Percentiles rank a stretch among this genome's conserved stretches.
Conservation (phyloP, 139 green algal genomes). For the Picocystis salinarum region DNA sequence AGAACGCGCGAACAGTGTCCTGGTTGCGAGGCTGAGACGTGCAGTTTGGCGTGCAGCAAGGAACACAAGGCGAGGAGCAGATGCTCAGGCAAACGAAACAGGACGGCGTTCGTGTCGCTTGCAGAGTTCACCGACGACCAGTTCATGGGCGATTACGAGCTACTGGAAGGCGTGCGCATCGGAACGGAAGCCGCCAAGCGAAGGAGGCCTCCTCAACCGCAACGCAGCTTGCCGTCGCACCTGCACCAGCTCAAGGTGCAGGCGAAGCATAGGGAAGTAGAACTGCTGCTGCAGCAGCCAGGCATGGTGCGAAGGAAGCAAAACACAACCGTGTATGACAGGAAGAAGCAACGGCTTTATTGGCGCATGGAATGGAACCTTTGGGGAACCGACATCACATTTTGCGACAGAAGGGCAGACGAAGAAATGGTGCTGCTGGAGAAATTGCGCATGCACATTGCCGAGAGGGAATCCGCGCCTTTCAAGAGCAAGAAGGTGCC, state of each 20-base stretch:
- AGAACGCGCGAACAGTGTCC: too few species aligned
- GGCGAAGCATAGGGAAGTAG: too few species aligned
- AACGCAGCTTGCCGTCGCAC: constrained; percentile 20
- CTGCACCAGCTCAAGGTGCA: constrained; percentile 12
- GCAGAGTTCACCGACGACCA: constrained; percentile 32
- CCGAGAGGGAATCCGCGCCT: too few species aligned
- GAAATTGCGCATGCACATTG: too few species aligned
- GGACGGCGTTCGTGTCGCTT: constrained; percentile 34
- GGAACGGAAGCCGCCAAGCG: constrained; percentile 12
- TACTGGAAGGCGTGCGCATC: constrained; percentile 7
- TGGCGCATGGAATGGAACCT: constrained; percentile 49
- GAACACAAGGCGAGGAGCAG: constrained; percentile 32
- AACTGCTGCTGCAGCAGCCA: constrained; percentile 14
- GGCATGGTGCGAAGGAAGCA: constrained; percentile 26
- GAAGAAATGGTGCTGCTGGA: too few species aligned
- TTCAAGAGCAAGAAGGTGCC: too few species aligned
- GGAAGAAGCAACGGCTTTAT: constrained; percentile 15
- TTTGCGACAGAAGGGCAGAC: too few species aligned
- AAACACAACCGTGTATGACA: constrained; percentile 39
- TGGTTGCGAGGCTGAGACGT: constrained; percentile 14
- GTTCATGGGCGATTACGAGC: constrained; percentile 19
- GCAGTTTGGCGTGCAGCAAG: constrained; percentile 35
- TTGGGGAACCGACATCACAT: not conserved
- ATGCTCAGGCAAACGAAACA: constrained; percentile 42
- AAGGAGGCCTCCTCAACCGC: constrained; percentile 14